Base-by-base conservation (phyloP, 257 asterid species). In the Solanum chiquidenum region DNA sequence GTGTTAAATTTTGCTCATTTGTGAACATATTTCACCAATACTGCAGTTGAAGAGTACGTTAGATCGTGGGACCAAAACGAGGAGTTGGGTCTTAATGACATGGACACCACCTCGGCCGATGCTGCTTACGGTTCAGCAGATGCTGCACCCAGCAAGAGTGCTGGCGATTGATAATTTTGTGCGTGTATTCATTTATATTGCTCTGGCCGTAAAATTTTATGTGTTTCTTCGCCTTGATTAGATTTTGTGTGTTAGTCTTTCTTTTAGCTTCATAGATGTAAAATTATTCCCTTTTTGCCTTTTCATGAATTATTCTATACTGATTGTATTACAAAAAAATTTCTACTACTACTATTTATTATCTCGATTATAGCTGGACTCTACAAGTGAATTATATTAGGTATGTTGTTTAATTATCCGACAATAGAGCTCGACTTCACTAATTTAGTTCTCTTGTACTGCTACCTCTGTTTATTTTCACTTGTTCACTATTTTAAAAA, bases 11-110 rank as follows among this genome's bases (percentile, higher is more conserved):
- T 10, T 38, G 25, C 83, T 52, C 85, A 76, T 80, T 12, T 23
- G 1, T 34, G 9, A 7, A n/a, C 23, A 25, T 75, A 5, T 77
- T 5, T 13, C 29, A 49, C 21, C 31, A 1, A 2, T 31, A 18
- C n/a, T 29, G 68, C 92, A 97, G 99, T 69, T 37, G 98, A 94
- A 92, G 99, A 94, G 71, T 97, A 96, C 4, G 98, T 94, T 90
- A 92, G 99, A 88, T 91, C 98, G 6, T 97, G 97, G 98, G 99
- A 97, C 92, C 99, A 96, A 88, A 96, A 97, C 5, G 99, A 97
- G 93, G 99, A 97, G 88, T 86, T 96, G 90, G 99, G 99, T 79
- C 95, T 97, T 2, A 96, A 95, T 69, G 99, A 96, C 88, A 96
- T 97, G 96, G 98, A 97, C 88, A 97, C 99, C 34, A 91, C 99